phyloP scores from a whole-genome alignment of 345 rosid genomes.

The Euphorbia pulcherrima region DNA sequence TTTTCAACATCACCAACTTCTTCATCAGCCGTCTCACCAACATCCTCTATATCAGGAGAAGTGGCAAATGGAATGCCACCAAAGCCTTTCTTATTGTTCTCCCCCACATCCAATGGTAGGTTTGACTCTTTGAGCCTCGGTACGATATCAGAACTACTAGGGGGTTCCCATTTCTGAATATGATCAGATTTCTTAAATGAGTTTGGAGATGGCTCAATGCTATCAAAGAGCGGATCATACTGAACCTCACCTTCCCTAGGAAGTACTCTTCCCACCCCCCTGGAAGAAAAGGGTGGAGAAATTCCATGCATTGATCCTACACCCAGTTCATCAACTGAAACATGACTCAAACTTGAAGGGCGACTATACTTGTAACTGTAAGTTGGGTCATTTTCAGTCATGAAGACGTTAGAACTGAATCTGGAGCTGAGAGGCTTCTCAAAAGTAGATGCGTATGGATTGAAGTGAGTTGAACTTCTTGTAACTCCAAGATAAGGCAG shows the following conservation, averaged over 20 bases:
- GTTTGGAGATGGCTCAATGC: constrained; percentile 59
- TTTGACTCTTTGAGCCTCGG: constrained; percentile 43
- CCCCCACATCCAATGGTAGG: constrained; percentile 55
- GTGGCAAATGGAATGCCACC: constrained; percentile 34
- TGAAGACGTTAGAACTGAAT: constrained; percentile 32
- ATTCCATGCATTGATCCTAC: constrained; percentile 42
- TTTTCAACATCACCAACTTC: constrained; percentile 61
- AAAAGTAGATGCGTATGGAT: constrained; percentile 43
- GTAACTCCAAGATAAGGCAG: constrained; percentile 30
- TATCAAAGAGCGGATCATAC: constrained; percentile 88
- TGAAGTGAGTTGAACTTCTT: constrained; percentile 28
- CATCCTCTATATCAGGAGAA: constrained; percentile 50
- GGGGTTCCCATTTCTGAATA: constrained; percentile 41
- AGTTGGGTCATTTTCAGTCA: constrained; percentile 31
- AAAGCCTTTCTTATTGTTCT: constrained; percentile 41
- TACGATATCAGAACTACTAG: constrained; percentile 34
- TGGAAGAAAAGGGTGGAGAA: constrained; percentile 40
- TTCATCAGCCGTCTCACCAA: constrained; percentile 65
- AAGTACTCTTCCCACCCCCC: constrained; percentile 29
- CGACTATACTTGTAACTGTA: constrained; percentile 20
- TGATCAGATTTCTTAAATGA: constrained; percentile 34
- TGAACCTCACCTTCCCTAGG: constrained; percentile 43
- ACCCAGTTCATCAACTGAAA: constrained; percentile 32
- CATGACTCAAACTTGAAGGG: constrained; percentile 25
- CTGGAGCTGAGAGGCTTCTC: constrained; percentile 43